phyloP scores from a whole-genome alignment of 805 yeast genomes.

The Yarrowia bubula region DNA sequence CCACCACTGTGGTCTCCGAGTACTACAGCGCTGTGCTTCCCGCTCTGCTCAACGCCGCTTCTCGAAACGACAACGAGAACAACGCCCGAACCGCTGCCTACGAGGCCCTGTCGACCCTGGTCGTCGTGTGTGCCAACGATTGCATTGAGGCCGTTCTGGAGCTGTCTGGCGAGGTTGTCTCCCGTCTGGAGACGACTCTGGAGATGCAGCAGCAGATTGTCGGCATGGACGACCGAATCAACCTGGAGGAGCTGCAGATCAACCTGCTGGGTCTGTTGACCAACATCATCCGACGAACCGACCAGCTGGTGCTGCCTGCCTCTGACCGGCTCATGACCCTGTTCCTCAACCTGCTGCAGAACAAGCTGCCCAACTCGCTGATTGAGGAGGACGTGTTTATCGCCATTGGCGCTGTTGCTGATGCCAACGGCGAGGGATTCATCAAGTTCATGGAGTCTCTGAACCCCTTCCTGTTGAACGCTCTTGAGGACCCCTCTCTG shows the following conservation, averaged over 20 bases:
- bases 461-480: slow-evolving; percentile 75
- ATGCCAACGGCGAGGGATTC: slow-evolving; percentile 70
- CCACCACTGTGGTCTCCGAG: slow-evolving; percentile 65
- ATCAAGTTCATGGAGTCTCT: slow-evolving; percentile 75
- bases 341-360: slow-evolving; percentile 70
- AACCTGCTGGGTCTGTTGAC: slow-evolving; percentile 74
- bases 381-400: slow-evolving; percentile 94
- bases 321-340: slow-evolving; percentile 83
- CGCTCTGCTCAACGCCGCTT: slow-evolving; percentile 65
- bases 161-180: slow-evolving; percentile 71
- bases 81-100: slow-evolving; percentile 94
- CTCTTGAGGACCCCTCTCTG: slow-evolving; percentile 77
- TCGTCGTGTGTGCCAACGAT: slow-evolving; percentile 67
- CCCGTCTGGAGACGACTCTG: slow-evolving; percentile 70
- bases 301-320: slow-evolving; percentile 59
- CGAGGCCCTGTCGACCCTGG: slow-evolving; percentile 84
- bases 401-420: slow-evolving; percentile 86
- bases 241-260: slow-evolving; percentile 84
- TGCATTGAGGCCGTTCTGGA: slow-evolving; percentile 66
- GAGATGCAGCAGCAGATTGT: slow-evolving; percentile 56
- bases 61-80: slow-evolving; percentile 75
- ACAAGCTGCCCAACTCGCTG: slow-evolving; percentile 60
- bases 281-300: slow-evolving; percentile 78
- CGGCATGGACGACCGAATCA: slow-evolving; percentile 66
- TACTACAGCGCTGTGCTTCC: slow-evolving; percentile 71